Conservation (phyloP, 208 protist species). For the Leishmania guyanensis region DNA sequence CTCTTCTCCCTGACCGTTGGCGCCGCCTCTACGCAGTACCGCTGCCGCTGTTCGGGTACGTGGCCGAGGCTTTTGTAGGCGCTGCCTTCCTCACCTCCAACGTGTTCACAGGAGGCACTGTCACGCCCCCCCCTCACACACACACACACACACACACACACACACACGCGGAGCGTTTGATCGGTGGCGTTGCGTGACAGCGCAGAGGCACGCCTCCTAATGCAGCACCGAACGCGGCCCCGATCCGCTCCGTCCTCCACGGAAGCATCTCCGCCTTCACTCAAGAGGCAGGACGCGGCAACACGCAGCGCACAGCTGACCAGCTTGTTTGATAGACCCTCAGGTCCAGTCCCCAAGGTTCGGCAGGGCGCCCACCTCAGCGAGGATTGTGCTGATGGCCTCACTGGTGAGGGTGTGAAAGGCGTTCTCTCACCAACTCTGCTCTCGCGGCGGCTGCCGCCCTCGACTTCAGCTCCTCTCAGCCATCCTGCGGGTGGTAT, state of each 20-base stretch:
- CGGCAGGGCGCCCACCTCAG: not conserved
- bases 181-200: not conserved
- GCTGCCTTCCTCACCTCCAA: not conserved
- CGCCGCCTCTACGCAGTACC: not conserved
- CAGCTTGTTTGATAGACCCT: conserved; percentile 13
- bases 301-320: conserved; percentile 22
- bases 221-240: not conserved
- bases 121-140: too few species aligned
- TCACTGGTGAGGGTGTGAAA: not conserved
- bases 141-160: not conserved
- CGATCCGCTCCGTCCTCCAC: not conserved
- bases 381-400: not conserved
- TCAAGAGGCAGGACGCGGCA: conserved; percentile 1
- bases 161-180: not conserved
- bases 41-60: not conserved
- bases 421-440: not conserved
- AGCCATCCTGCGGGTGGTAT: not conserved
- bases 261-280: not conserved
- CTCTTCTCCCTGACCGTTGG: not conserved
- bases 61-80: not conserved
- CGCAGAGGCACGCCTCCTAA: not conserved
- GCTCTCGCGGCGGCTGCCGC: not conserved
- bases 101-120: not conserved
- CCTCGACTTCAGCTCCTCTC: not conserved
- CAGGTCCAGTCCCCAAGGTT: conserved; percentile 6